Conservation (phyloP, 495 filamentous ascomycete genomes). For the Trichocladium uniseriatum region DNA sequence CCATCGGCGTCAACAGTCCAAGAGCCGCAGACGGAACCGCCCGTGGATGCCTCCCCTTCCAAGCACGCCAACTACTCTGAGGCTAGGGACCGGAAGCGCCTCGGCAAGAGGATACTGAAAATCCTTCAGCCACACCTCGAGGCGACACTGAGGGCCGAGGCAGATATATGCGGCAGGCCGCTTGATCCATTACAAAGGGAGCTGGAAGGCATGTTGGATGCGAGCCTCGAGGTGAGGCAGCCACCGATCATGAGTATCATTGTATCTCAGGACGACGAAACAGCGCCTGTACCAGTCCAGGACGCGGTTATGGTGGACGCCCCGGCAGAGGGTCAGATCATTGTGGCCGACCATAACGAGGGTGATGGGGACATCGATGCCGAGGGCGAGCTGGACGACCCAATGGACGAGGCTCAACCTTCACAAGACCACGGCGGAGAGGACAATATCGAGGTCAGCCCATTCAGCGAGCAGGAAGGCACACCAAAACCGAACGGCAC, state of each 20-base stretch:
- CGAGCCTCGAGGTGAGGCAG: constrained; percentile 37
- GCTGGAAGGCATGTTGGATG: constrained; percentile 62
- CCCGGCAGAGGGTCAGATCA: constrained; percentile 34
- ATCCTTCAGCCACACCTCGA: constrained; percentile 68
- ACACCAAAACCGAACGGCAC: constrained; percentile 27
- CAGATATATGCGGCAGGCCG: constrained; percentile 60
- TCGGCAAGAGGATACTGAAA: constrained; percentile 79
- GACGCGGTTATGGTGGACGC: constrained; percentile 43
- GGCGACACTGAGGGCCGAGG: constrained; percentile 66
- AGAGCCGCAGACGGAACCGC: constrained; percentile 21
- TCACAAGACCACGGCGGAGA: constrained; percentile 13
- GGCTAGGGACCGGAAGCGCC: constrained; percentile 42
- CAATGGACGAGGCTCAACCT: constrained; percentile 15
- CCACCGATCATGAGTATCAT: constrained; percentile 14
- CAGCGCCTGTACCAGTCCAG: constrained; percentile 22
- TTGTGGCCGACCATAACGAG: constrained; percentile 28
- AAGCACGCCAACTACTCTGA: constrained; percentile 31
- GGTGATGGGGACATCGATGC: constrained; percentile 14
- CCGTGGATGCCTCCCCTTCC: constrained; percentile 19
- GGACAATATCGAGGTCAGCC: constrained; percentile 36
- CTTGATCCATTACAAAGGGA: constrained; percentile 63
- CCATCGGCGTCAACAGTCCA: constrained; percentile 19
- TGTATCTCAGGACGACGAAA: constrained; percentile 17
- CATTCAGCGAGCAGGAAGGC: constrained; percentile 22
- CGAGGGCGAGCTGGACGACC: constrained; percentile 12